Evolutionary conservation across 306 rosid genomes (phyloP), one percentile per base, ranked within the genome.

Genomic region (Vicia faba): DNA sequence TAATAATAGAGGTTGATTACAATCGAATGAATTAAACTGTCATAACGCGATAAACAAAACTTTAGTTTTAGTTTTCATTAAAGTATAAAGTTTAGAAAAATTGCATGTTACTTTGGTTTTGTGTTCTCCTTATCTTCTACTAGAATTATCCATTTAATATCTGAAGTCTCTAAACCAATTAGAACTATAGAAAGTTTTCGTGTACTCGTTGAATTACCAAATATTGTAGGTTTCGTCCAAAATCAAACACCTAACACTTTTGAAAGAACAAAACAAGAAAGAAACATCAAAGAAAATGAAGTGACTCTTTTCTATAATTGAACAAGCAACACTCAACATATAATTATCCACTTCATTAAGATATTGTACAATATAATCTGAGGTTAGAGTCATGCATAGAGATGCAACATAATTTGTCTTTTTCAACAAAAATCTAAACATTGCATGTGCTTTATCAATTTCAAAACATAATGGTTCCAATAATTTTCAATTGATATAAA

Each of bases 391-490:
- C 75, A 49, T 3, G 5, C 23, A 36, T 5, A 58, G 11, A 56
- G 36, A 63, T 25, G 46, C 66, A 16, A 41, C 18, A 11, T 18
- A 18, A 11, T 19, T 78, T 61, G 82, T 78, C 15, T 56, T 51
- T 68, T 26, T 38, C 43, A 25, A 58, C 41, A 70, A 58, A 50
- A 43, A 50, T 38, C 11, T 59, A 73, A 79, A 75, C 80, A 75
- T 70, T 41, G 54, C 84, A 71, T 71, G 75, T 71, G 75, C 64
- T 19, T 61, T 20, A 54, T 5, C 36, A 25, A 54, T 28, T 28
- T 53, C 69, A 61, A 69, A 70, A 35, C 5, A 55, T 70, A 62
- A 74, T 44, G 29, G 73, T 58, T 69, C 48, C 56, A 75, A 59
- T 48, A 50, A 38, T 61, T 72, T 66, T 64, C 57, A 55, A 1